Evolutionary conservation across 1,139 yeast genomes (phyloP).

Genomic region (Saccharomyces hybrid): DNA sequence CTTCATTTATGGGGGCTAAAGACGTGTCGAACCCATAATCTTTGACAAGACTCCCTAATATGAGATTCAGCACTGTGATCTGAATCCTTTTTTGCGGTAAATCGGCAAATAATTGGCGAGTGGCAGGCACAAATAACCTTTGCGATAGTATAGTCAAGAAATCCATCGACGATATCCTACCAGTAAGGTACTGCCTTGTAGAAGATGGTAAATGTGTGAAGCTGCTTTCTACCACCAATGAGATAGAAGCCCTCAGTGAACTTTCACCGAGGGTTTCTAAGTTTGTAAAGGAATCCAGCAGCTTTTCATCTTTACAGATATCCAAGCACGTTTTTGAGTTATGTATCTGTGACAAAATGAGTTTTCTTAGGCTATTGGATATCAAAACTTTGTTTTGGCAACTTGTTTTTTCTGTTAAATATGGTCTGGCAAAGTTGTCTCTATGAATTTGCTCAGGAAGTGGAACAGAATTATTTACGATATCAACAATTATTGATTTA

Average conservation of each 20-base stretch:
- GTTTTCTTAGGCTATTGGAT: constrained; percentile 21
- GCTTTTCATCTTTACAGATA: constrained; percentile 33
- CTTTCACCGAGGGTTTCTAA: constrained; percentile 51
- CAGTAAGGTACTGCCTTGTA: constrained; percentile 49
- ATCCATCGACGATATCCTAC: constrained; percentile 36
- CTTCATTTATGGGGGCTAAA: constrained; percentile 55
- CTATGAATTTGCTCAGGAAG: constrained; percentile 19
- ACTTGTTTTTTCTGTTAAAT: constrained; percentile 7
- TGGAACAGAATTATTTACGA: constrained; percentile 21
- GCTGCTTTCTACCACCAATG: constrained; percentile 54
- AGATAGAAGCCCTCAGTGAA: constrained; percentile 46
- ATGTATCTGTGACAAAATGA: constrained; percentile 43
- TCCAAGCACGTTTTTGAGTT: constrained; percentile 59
- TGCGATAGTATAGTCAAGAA: constrained; percentile 10
- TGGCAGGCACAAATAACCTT: constrained; percentile 21
- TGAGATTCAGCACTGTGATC: constrained; percentile 37
- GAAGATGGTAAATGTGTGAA: constrained; percentile 37
- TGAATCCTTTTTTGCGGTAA: constrained; percentile 20
- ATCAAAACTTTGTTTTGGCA: constrained; percentile 4
- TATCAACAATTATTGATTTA: constrained; percentile 21
- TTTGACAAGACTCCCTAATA: constrained; percentile 63
- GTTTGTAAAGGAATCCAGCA: constrained; percentile 25
- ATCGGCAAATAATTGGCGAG: constrained; percentile 12
- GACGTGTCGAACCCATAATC: constrained; percentile 74
- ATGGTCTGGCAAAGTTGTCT: constrained; percentile 15